Evolutionary conservation across 768 basidiomycete genomes (phyloP).

Genomic region (Boletus reticuloceps): DNA sequence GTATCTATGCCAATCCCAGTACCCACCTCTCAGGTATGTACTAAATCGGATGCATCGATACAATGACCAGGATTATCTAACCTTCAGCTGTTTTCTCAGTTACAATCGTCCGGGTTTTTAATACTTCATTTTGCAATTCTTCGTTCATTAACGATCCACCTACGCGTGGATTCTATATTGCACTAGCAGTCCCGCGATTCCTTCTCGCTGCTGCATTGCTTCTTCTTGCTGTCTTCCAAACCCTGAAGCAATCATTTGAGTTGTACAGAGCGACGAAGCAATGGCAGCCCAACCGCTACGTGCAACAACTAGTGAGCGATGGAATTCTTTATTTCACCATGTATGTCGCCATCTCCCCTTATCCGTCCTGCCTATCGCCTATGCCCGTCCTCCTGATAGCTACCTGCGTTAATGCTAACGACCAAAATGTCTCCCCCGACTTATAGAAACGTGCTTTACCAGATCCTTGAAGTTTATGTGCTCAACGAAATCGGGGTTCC

Average conservation of each 20-base stretch:
- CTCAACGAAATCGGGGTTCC: too few relatives aligned
- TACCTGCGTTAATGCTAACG: too few relatives aligned
- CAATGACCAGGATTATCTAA: too few relatives aligned
- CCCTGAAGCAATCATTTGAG: neutral
- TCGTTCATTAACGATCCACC: neutral
- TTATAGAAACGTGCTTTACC: too few relatives aligned
- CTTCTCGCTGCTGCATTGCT: neutral
- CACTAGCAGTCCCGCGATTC: neutral
- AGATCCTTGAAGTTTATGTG: too few relatives aligned
- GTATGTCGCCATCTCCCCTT: neutral
- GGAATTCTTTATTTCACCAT: neutral
- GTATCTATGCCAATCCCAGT: neutral
- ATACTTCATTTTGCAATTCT: neutral
- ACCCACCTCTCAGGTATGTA: neutral
- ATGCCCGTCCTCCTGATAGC: too few relatives aligned
- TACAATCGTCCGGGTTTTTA: neutral
- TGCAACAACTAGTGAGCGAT: neutral
- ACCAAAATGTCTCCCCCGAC: too few relatives aligned
- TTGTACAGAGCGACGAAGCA: neutral
- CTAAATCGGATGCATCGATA: neutral
- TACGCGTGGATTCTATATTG: neutral
- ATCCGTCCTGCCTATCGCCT: too few relatives aligned
- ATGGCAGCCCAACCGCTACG: neutral
- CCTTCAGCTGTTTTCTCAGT: neutral
- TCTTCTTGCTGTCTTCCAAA: neutral